Base-by-base conservation (phyloP, 2,329 filamentous ascomycete genomes). In the Paraphoma chrysanthemicola region DNA sequence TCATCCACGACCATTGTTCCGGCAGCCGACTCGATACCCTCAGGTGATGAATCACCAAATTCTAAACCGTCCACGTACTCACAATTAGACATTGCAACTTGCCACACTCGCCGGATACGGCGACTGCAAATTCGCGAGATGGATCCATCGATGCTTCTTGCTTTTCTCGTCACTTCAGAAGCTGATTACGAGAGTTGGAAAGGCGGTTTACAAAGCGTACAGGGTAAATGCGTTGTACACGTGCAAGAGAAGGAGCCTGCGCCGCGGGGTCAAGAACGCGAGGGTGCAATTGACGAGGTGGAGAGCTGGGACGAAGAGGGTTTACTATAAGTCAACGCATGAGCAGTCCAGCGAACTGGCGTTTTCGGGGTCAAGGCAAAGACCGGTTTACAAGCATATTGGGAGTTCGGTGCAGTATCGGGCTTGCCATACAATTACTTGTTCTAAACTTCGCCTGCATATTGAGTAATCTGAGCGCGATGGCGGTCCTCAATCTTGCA, bases 71-170 rank as follows among this genome's bases (percentile, higher is more conserved):
- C 79, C 6, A 78, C 86, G 1, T 92, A 93, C 69, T 87, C 87
- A 0, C 70, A 81, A 7, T 89, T 91, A 66, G 93, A 98, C 56
- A 75, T 97, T 14, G 86, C 89, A 53, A 90, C 90, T 0, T 97
- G 92, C 70, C 94, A 99, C 74, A 98, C 93, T 0, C 86, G 91
- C 48, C 88, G 94, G 46, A 80, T 99, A 16, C 88, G 94, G 38
- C 86, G 90, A 53, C 83, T 99, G 30, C 89, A 95, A 65, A 85
- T 99, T 47, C 88, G 88, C 56, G 93, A 98, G 71, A 95, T 99
- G 91, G 95, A 99, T 69, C 95, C 95, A 0, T 97, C 93, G 71
- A 99, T 99, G 95, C 80, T 99, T 42, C 91, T 99, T 63, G 94
- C 92, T 4, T 98, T 98, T 70, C 79, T 99, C 36, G 93, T 99